Percentiles rank a stretch among this genome's conserved stretches.
Conservation (phyloP, 768 basidiomycete species). For the Podaxis sp. region DNA sequence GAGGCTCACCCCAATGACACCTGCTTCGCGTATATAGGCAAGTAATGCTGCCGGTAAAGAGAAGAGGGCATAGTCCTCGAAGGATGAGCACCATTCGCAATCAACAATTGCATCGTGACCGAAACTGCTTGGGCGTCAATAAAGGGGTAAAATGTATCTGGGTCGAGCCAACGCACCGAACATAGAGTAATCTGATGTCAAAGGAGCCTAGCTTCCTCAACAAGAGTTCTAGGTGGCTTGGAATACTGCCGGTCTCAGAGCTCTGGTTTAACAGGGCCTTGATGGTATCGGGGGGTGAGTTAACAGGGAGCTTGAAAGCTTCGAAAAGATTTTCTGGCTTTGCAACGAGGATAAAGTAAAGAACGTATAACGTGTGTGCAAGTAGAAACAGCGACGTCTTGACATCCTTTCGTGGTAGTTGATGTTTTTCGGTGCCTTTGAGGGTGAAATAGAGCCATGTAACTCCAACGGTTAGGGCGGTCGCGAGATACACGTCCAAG, state of each 20-base stretch:
- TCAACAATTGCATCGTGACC: conserved; percentile 64
- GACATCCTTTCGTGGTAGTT: conserved; percentile 18
- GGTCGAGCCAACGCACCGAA: conserved; percentile 43
- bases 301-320: conserved; percentile 53
- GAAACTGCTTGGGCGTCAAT: conserved; percentile 41
- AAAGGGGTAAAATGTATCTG: not conserved
- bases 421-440: conserved; percentile 8
- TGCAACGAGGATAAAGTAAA: conserved; percentile 44
- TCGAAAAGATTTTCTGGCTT: conserved; percentile 66
- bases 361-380: conserved; percentile 49
- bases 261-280: conserved; percentile 40
- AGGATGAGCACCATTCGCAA: conserved; percentile 66
- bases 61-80: conserved; percentile 60
- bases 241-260: conserved; percentile 43
- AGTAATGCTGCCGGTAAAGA: conserved; percentile 54
- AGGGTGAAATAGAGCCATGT: conserved; percentile 16
- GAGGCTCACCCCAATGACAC: conserved; percentile 48
- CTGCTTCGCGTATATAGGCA: conserved; percentile 58
- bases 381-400: conserved; percentile 38
- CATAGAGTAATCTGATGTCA: conserved; percentile 58
- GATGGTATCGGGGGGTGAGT: conserved; percentile 52
- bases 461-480: not conserved
- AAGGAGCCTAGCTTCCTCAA: conserved; percentile 55
- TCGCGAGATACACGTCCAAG: conserved; percentile 9
- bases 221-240: conserved; percentile 48